Evolutionary conservation across 352 stramenopile species (phyloP).

Genomic region (Pseudoperonospora humuli): DNA sequence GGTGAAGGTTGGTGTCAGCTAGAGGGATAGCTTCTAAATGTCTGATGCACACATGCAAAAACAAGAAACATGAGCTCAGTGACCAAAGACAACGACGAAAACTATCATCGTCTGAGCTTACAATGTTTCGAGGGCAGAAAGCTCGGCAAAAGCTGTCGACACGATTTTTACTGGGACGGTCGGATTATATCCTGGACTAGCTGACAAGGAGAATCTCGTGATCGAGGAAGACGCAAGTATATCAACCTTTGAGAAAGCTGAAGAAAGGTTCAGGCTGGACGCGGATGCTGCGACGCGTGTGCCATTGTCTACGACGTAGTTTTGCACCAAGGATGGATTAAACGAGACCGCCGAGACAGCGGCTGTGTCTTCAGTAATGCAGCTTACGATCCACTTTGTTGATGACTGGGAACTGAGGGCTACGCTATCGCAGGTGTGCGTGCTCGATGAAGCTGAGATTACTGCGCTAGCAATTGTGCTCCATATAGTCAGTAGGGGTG

Average conservation of each 20-base stretch:
- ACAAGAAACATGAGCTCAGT: not conserved
- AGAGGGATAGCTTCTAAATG: conserved; percentile 38
- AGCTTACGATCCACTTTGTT: conserved; percentile 28
- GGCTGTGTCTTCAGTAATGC: conserved; percentile 2
- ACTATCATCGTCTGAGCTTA: conserved; percentile 12
- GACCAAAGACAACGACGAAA: not conserved
- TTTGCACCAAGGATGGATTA: conserved; percentile 23
- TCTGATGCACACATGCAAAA: conserved; percentile 13
- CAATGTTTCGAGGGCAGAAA: conserved; percentile 35
- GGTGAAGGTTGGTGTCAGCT: conserved; percentile 20
- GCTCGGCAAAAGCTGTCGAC: conserved; percentile 30
- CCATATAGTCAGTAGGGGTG: conserved; percentile 2
- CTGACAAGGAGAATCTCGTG: conserved; percentile 32
- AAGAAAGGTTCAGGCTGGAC: conserved; percentile 28
- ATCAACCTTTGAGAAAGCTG: conserved; percentile 28
- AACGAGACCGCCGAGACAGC: conserved; percentile 18
- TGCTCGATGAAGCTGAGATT: conserved; percentile 6
- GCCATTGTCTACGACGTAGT: conserved; percentile 23
- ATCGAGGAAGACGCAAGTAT: conserved; percentile 30
- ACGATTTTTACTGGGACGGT: conserved; percentile 26
- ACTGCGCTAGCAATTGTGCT: not conserved
- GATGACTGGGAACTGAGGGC: conserved; percentile 21
- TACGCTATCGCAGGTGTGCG: conserved; percentile 18
- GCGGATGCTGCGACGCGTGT: conserved; percentile 10
- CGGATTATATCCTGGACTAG: conserved; percentile 29